Evolutionary conservation across 805 yeast genomes (phyloP), one percentile per base, ranked within the genome.

Genomic region (Myxozyma vanderwaltii): DNA sequence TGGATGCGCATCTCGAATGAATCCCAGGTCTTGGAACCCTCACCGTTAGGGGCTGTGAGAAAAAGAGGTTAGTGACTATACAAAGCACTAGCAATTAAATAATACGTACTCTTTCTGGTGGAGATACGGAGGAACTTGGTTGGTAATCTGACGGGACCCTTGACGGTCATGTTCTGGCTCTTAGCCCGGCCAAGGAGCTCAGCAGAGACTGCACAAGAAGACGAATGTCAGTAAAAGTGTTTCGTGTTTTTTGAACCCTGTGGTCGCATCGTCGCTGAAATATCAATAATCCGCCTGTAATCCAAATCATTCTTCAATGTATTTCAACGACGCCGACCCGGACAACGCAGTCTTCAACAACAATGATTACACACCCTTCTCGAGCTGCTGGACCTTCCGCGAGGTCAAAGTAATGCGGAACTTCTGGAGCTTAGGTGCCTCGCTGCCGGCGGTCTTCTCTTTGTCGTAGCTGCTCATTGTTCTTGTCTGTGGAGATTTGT

Each of bases 11-110:
- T 88, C 86, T 94, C 99, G 81, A 86, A 94, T 75, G 95, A 83
- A 79, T 94, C 99, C 97, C 97, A 94, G 75, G 99, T 94, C 92
- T 94, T 94, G 74, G 99, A 94, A 94, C 99, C 99, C 85, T 94
- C 97, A 94, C 99, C 99, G 81, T 95, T 95, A 77, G 99, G 99
- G 77, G 99, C 59, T 58, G 41, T 35, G 19, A 7, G 27, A 15
- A 29, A 29, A 10, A 29, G 33, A n/a, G 33, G 33, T 19, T 21
- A 5, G 61, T 52, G 38, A 56, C 43, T 50, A 27, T 29, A 15
- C 13, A 10, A 15, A 7, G 19, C 19, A 21, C 29, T 17, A 24
- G 29, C n/a, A 29, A 38, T 36, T 29, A 27, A 13, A 10, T 19
- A 21, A 15, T 15, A 27, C 62, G 17, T 21, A 49, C 59, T 88